Percentiles rank a stretch among this genome's conserved stretches.
Conservation (phyloP, 1,139 yeast genomes). For the Arxiozyma bovina region DNA sequence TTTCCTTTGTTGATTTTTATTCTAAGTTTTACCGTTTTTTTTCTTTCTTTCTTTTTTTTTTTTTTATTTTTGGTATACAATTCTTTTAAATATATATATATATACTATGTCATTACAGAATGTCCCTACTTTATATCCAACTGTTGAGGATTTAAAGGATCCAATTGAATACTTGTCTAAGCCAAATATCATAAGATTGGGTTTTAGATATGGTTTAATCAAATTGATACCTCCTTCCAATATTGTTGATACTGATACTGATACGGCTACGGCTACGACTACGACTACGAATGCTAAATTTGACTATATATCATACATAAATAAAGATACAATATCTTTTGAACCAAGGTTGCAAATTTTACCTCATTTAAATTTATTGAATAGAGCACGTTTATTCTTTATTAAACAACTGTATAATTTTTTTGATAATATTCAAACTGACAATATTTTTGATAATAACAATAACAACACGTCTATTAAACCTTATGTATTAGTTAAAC, state of each 20-base stretch:
- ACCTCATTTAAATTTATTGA: conserved; percentile 53
- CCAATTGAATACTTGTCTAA: conserved; percentile 57
- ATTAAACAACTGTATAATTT: conserved; percentile 51
- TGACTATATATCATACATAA: conserved; percentile 46
- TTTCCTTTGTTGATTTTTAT: too few relatives aligned
- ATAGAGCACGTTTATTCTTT: conserved; percentile 56
- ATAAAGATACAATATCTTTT: conserved; percentile 45
- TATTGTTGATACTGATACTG: background rate
- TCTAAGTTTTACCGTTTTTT: too few relatives aligned
- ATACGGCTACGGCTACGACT: too few relatives aligned
- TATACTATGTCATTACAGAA: conserved; percentile 11
- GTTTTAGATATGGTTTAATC: conserved; percentile 53
- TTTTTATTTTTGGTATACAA: too few relatives aligned
- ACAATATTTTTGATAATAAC: background rate
- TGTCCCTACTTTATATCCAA: conserved; percentile 54
- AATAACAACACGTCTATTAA: background rate
- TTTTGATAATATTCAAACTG: conserved; percentile 16
- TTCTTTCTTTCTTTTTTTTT: too few relatives aligned
- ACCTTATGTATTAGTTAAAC: background rate
- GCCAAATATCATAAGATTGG: conserved; percentile 42
- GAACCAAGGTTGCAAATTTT: conserved; percentile 58
- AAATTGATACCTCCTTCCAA: conserved; percentile 55
- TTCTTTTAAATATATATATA: background rate
- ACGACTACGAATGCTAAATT: conserved; percentile 33
- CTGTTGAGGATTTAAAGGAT: conserved; percentile 45